A percentile compares a stretch with the other conserved stretches of the same genome.
These are phyloP conservation scores for Fusarium pseudograminearum DNA, from an alignment of 2,329 filamentous ascomycete species.

Conservation along the genomic window DNA sequence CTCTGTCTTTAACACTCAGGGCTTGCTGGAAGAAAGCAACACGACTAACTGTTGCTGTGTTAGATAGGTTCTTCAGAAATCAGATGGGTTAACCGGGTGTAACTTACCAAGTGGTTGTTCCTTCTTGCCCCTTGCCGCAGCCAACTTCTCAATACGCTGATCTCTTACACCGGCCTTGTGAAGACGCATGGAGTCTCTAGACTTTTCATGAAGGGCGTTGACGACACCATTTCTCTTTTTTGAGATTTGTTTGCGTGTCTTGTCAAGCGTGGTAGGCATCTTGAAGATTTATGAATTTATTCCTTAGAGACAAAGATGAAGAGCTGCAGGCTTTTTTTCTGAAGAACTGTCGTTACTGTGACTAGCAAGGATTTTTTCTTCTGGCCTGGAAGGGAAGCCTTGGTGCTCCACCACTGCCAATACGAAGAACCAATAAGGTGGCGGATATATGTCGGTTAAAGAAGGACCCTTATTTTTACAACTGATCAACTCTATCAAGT, in stretches of 20 bases:
- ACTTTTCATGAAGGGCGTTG: constrained; percentile 85
- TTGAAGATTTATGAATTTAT: constrained; percentile 43
- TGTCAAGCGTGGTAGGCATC: constrained; percentile 83
- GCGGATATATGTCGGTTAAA: constrained; percentile 38
- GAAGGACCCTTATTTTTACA: constrained; percentile 2
- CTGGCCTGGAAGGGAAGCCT: constrained; percentile 20
- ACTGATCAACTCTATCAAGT: background rate
- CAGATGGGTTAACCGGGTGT: constrained; percentile 2
- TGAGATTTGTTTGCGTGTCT: constrained; percentile 88
- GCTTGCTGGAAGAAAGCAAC: constrained; percentile 76
- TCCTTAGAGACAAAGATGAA: constrained; percentile 2
- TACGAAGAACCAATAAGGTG: constrained; percentile 1
- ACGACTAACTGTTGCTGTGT: constrained; percentile 51
- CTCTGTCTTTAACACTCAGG: constrained; percentile 60
- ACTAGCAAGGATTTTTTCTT: constrained; percentile 35
- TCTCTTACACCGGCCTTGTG: constrained; percentile 84
- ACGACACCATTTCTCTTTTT: constrained; percentile 85
- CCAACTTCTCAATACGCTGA: constrained; percentile 81
- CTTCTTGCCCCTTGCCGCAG: constrained; percentile 75
- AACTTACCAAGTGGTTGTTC: constrained; percentile 77
- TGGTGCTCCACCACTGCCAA: constrained; percentile 31
- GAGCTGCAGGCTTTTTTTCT: constrained; percentile 12
- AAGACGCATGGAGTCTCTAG: constrained; percentile 84
- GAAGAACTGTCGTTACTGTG: constrained; percentile 11
- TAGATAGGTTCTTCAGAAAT: constrained; percentile 20